Conservation (phyloP, 2,329 filamentous ascomycete species). For the Paecilomyces sp. region DNA sequence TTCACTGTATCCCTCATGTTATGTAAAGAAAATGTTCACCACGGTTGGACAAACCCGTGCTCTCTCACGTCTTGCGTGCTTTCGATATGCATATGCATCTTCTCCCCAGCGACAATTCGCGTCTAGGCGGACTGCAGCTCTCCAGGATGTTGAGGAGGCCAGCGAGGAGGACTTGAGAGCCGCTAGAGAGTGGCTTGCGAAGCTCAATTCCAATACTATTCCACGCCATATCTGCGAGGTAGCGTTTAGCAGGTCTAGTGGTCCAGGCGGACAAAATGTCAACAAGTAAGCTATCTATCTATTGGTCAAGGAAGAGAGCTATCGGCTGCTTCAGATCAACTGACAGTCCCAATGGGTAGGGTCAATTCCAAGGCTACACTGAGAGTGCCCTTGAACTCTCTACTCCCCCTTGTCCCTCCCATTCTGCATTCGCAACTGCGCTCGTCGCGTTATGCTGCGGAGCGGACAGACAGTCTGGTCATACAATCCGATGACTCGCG, state of each 20-base stretch:
- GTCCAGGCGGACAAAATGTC: constrained; percentile 61
- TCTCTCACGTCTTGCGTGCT: neutral
- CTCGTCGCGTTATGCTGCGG: constrained; percentile 49
- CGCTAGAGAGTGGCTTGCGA: constrained; percentile 52
- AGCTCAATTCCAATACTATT: constrained; percentile 47
- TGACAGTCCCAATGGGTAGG: constrained; percentile 31
- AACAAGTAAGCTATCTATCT: constrained; percentile 49
- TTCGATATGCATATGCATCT: neutral
- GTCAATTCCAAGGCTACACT: constrained; percentile 62
- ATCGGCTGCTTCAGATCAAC: neutral
- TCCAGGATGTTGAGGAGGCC: constrained; percentile 6
- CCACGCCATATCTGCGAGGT: constrained; percentile 51
- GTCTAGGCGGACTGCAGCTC: constrained; percentile 13
- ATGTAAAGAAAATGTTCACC: neutral
- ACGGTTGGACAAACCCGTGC: neutral
- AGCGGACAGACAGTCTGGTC: constrained; percentile 47
- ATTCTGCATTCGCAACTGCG: constrained; percentile 47
- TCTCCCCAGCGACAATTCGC: constrained; percentile 17
- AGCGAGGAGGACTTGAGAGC: constrained; percentile 27
- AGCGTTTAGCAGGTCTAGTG: constrained; percentile 57
- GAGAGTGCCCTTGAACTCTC: constrained; percentile 44
- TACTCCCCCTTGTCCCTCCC: constrained; percentile 49
- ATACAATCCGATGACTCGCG: constrained; percentile 59
- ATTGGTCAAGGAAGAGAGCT: neutral
- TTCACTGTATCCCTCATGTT: neutral